Evolutionary conservation across 371 early-diverging fungal genomes (phyloP).

Genomic region (Syncephalastrum contaminatum): DNA sequence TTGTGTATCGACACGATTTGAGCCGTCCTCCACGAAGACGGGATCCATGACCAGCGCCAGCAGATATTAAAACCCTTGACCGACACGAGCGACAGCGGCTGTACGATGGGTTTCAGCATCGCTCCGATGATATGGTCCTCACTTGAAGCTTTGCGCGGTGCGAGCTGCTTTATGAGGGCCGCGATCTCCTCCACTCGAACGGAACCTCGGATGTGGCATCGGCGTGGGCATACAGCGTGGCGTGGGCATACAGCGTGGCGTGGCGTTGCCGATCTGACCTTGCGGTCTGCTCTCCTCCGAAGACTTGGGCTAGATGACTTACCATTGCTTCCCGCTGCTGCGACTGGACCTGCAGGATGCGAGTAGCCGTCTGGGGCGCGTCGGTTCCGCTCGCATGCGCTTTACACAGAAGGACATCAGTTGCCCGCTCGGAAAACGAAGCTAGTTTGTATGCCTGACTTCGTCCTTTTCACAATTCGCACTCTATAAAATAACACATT

Average conservation of each 20-base stretch:
- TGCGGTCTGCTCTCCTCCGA: not conserved
- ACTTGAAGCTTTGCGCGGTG: conserved; percentile 21
- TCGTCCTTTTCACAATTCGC: too few relatives aligned
- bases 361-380: conserved; percentile 1
- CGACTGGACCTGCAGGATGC: not conserved
- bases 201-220: too few relatives aligned
- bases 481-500: too few relatives aligned
- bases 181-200: too few relatives aligned
- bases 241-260: too few relatives aligned
- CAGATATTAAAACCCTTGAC: conserved; percentile 5
- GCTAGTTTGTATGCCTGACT: too few relatives aligned
- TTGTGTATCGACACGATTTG: conserved; percentile 22
- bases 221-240: too few relatives aligned
- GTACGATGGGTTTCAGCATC: conserved; percentile 20
- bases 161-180: too few relatives aligned
- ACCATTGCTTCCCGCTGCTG: conserved; percentile 7
- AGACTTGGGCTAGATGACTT: conserved; percentile 2
- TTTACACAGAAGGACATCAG: too few relatives aligned
- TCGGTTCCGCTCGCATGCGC: not conserved
- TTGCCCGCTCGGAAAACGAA: too few relatives aligned
- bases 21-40: conserved; percentile 9
- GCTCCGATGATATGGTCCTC: conserved; percentile 17
- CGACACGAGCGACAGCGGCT: not conserved
- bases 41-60: conserved; percentile 10
- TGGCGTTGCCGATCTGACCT: not conserved